Conservation (phyloP, 805 yeast species). For the Starmerella vaccinii region DNA sequence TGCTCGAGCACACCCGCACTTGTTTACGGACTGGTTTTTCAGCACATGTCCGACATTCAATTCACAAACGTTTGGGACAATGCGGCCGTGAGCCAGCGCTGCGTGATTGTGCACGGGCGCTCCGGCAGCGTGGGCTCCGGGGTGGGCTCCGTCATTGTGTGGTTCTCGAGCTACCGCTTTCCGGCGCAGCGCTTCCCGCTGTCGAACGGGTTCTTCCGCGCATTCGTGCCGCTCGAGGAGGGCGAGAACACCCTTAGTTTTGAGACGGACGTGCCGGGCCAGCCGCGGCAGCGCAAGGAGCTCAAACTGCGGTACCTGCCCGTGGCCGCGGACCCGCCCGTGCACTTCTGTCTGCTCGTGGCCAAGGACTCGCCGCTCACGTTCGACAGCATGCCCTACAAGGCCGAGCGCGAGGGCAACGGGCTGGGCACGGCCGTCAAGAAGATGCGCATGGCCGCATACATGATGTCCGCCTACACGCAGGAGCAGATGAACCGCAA, state of each 20-base stretch:
- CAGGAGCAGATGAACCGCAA: slow-evolving; percentile 75
- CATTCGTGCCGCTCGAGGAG: slow-evolving; percentile 55
- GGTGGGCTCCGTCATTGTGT: slow-evolving; percentile 38
- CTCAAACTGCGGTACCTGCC: slow-evolving; percentile 45
- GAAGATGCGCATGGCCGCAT: slow-evolving; percentile 69
- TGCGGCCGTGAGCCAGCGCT: slow-evolving; percentile 27
- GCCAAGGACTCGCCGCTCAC: slow-evolving; percentile 63
- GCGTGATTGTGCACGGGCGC: slow-evolving; percentile 32
- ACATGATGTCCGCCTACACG: slow-evolving; percentile 85
- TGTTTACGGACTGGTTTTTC: too few relatives aligned
- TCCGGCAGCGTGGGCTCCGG: slow-evolving; percentile 25
- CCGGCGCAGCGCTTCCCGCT: slow-evolving; percentile 69
- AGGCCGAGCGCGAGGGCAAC: slow-evolving; percentile 41
- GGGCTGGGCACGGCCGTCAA: slow-evolving; percentile 57
- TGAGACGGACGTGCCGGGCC: slow-evolving; percentile 28
- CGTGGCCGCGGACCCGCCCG: slow-evolving; percentile 53
- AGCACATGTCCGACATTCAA: slow-evolving; percentile 20
- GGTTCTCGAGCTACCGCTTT: slow-evolving; percentile 36
- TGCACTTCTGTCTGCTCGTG: slow-evolving; percentile 68
- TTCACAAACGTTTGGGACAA: slow-evolving; percentile 28
- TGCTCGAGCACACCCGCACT: too few relatives aligned
- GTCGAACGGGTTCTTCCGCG: slow-evolving; percentile 61
- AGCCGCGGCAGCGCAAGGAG: slow-evolving; percentile 8
- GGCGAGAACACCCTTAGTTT: slow-evolving; percentile 54
- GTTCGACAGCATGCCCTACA: slow-evolving; percentile 56